Evolutionary conservation across 2,329 filamentous ascomycete species (phyloP), one percentile per base, ranked within the genome.

Genomic region (Cordyceps farinosa): DNA sequence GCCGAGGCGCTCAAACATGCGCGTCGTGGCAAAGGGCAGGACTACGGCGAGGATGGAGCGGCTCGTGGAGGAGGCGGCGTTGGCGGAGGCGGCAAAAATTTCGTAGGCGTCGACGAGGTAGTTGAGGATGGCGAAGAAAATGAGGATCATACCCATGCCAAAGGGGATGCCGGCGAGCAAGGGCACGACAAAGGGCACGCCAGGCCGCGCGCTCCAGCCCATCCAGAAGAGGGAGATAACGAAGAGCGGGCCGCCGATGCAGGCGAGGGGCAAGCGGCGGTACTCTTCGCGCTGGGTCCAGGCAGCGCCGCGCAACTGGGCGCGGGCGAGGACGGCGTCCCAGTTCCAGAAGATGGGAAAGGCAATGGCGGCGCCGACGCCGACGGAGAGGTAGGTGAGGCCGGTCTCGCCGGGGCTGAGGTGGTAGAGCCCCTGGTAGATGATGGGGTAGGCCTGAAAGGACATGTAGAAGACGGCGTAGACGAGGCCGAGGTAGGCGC

Each of bases 1-100:
- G 2, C 78, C 79, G 1, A 85, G 74, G 3, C 70, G 71, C 2
- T 67, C 63, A 65, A 84, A 84, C 79, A 85, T 83, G 64, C 76
- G 76, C 2, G 75, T 73, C 3, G 81, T 81, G 11, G 82, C 82
- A 22, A 89, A 76, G 4, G 87, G 86, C 52, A 89, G 76, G 1
- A 87, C 75, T 0, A 97, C 93, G 51, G 92, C 91, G 1, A 94
- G 96, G 74, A 98, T 91, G 90, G 95, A 95, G 61, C 95, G 93
- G 1, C 90, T 97, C 77, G 77, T 96, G 62, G 95, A 98, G 77
- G 78, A 96, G 59, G 80, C 89, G 71, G 95, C 94, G 51, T 84
- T 98, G 71, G 90, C 93, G 29, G 88, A 87, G 71, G 88, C 87
- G 54, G 86, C 85, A 68, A 84, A 89, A 52, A 86, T 81, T 66